Evolutionary conservation across 805 yeast genomes (phyloP).

Genomic region (Blastobotrys chiropterorum): DNA sequence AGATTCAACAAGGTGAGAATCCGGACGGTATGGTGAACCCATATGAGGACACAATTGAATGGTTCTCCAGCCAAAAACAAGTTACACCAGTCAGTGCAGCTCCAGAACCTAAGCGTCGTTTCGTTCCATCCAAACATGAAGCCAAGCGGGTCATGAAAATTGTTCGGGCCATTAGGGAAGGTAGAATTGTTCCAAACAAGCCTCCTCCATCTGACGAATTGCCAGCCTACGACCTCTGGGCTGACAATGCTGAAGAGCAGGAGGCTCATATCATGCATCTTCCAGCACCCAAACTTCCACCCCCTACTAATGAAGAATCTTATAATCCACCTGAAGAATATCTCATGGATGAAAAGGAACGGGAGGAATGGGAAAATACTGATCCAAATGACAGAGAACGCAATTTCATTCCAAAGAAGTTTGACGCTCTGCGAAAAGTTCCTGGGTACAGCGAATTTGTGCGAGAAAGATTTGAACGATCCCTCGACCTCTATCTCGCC

Average conservation of each 20-base stretch:
- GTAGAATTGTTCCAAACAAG: constrained; percentile 77
- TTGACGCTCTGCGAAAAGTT: constrained; percentile 74
- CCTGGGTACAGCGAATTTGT: constrained; percentile 86
- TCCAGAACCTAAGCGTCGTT: constrained; percentile 97
- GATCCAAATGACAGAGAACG: constrained; percentile 75
- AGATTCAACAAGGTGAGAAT: constrained; percentile 76
- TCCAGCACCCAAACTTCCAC: constrained; percentile 92
- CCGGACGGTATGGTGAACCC: constrained; percentile 79
- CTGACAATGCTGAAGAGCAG: constrained; percentile 51
- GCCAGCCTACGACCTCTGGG: constrained; percentile 75
- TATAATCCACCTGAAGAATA: constrained; percentile 98
- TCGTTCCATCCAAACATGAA: constrained; percentile 94
- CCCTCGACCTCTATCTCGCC: constrained; percentile 88
- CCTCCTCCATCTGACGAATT: constrained; percentile 47
- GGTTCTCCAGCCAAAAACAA: constrained; percentile 85
- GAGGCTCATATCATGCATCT: constrained; percentile 82
- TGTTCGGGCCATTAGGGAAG: constrained; percentile 93
- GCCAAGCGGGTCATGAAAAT: constrained; percentile 95
- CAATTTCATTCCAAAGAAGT: constrained; percentile 78
- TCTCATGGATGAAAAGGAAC: constrained; percentile 71
- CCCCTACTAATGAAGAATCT: constrained; percentile 94
- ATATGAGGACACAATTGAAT: constrained; percentile 89
- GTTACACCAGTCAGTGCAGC: constrained; percentile 87
- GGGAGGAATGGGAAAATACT: constrained; percentile 56
- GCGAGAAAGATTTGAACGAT: constrained; percentile 89